Percentiles rank a stretch among this genome's conserved stretches.
phyloP scores from a whole-genome alignment of 192 early-diverging fungal species.

The Dissophora ornata region DNA sequence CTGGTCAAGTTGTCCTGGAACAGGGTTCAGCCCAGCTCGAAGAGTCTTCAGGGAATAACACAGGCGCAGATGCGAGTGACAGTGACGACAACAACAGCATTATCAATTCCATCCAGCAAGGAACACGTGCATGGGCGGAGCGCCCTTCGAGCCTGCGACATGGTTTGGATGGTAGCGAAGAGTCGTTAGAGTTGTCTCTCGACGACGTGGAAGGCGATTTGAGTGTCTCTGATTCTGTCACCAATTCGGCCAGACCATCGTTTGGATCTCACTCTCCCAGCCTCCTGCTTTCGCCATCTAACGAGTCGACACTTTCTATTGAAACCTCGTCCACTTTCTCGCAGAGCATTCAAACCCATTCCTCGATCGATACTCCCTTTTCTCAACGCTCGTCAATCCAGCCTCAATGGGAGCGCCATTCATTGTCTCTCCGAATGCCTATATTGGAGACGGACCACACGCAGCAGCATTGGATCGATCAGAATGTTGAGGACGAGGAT shows the following conservation, averaged over 20 bases:
- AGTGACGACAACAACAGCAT: constrained; percentile 11
- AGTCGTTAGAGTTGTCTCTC: neutral
- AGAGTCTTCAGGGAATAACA: neutral
- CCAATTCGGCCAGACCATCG: constrained; percentile 18
- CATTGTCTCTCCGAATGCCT: constrained; percentile 42
- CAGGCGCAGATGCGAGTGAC: neutral
- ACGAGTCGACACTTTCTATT: constrained; percentile 27
- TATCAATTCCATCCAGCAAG: constrained; percentile 29
- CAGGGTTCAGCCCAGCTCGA: neutral
- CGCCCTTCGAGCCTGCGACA: constrained; percentile 18
- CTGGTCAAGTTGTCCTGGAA: too few species aligned
- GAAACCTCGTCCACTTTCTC: constrained; percentile 40
- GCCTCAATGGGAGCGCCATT: constrained; percentile 15
- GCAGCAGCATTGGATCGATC: constrained; percentile 20
- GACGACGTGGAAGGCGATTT: constrained; percentile 18
- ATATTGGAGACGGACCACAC: constrained; percentile 7
- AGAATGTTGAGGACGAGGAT: neutral
- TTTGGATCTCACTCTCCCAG: constrained; percentile 4
- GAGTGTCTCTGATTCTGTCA: constrained; percentile 21
- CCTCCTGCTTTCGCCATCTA: constrained; percentile 19
- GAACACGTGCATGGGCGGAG: constrained; percentile 33
- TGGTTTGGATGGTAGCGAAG: neutral
- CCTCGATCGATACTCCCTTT: constrained; percentile 18
- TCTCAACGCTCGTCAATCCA: constrained; percentile 29
- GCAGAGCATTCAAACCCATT: constrained; percentile 8